A percentile compares a stretch with the other conserved stretches of the same genome.
phyloP scores from a whole-genome alignment of 345 rosid species.

The Reutealis trisperma region DNA sequence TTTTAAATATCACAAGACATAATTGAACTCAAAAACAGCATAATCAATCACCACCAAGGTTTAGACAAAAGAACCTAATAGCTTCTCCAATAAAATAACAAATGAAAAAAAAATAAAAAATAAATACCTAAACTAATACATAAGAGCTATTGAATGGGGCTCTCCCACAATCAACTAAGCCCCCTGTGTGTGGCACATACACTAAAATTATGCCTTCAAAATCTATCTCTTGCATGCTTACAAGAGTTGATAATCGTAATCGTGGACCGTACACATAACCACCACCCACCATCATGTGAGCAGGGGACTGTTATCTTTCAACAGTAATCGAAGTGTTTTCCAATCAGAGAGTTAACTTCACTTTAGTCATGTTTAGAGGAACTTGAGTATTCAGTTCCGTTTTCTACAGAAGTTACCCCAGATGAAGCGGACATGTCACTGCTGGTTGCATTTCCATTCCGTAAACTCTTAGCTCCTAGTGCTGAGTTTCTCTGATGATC shows the following conservation, averaged over 20 bases:
- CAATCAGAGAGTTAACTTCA: background rate
- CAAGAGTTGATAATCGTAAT: constrained; percentile 15
- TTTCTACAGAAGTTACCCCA: constrained; percentile 38
- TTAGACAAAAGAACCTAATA: background rate
- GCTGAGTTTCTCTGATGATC: constrained; percentile 42
- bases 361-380: constrained; percentile 55
- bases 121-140: constrained; percentile 21
- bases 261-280: constrained; percentile 12
- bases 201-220: constrained; percentile 51
- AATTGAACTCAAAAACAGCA: constrained; percentile 8
- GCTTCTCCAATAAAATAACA: background rate
- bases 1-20: background rate
- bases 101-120: background rate
- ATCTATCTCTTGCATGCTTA: constrained; percentile 23
- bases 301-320: constrained; percentile 25
- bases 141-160: constrained; percentile 33
- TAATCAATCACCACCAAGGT: constrained; percentile 4
- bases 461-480: constrained; percentile 35
- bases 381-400: constrained; percentile 43
- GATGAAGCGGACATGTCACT: constrained; percentile 56
- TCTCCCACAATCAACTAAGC: constrained; percentile 13
- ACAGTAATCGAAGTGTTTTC: background rate
- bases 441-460: constrained; percentile 43
- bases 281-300: constrained; percentile 8
- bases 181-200: constrained; percentile 37